Evolutionary conservation across 1,284 basidiomycete species (phyloP).

Genomic region (Chiua sp.): DNA sequence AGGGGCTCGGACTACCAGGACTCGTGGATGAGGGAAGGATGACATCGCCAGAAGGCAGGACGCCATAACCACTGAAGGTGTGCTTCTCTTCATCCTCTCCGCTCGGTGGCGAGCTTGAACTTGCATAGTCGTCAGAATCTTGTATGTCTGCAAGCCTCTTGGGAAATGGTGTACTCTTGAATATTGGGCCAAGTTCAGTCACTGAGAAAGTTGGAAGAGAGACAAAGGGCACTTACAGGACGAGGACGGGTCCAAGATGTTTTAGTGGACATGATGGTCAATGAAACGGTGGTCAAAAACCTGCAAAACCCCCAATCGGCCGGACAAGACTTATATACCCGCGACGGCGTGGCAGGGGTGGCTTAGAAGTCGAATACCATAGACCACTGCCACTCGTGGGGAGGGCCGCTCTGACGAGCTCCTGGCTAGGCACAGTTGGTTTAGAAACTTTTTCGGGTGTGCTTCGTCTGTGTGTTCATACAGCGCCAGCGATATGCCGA

Average conservation of each 20-base stretch:
- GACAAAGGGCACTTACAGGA: constrained; percentile 9
- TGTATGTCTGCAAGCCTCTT: constrained; percentile 1
- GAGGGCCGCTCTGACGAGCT: neutral
- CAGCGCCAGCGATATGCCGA: neutral
- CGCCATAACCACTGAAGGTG: constrained; percentile 34
- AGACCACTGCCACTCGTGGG: constrained; percentile 7
- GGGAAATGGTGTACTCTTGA: constrained; percentile 11
- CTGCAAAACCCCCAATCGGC: neutral
- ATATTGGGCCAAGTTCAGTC: neutral
- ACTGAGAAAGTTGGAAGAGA: too few relatives aligned
- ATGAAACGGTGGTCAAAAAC: neutral
- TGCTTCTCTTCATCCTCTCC: constrained; percentile 30
- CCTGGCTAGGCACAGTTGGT: neutral
- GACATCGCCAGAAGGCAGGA: constrained; percentile 25
- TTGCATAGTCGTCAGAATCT: neutral
- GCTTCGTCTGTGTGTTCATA: neutral
- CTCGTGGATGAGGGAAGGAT: constrained; percentile 5
- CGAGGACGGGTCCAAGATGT: neutral
- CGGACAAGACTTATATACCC: constrained; percentile 19
- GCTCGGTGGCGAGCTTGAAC: neutral
- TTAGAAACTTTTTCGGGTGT: constrained; percentile 12
- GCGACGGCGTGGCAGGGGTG: constrained; percentile 9
- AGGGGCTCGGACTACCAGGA: neutral
- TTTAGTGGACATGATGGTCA: constrained; percentile 15
- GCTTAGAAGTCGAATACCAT: neutral